Conservation (phyloP, 2,329 filamentous ascomycete species). For the Sporothrix protearum region DNA sequence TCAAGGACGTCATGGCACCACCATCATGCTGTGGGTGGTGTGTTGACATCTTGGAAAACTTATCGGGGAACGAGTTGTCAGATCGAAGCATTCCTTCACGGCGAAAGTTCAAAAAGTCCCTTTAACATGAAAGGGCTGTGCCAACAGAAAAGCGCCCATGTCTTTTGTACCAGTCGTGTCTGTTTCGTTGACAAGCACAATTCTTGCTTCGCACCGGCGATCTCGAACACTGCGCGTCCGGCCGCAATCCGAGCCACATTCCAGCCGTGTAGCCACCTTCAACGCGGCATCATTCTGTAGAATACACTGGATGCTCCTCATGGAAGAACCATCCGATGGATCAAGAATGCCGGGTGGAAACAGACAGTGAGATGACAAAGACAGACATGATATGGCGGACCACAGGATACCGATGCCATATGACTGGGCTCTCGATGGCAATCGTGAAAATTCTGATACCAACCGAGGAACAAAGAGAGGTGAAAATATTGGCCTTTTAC, state of each 20-base stretch:
- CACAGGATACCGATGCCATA: neutral
- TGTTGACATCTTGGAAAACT: neutral
- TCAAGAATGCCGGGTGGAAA: neutral
- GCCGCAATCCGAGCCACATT: neutral
- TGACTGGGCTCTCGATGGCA: neutral
- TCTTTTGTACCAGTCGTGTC: neutral
- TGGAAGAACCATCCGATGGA: neutral
- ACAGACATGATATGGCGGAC: neutral
- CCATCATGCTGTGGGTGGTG: neutral
- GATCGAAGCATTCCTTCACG: neutral
- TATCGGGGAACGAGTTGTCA: neutral
- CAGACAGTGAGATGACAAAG: no score
- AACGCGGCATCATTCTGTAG: neutral
- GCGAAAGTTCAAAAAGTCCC: neutral
- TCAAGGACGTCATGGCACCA: neutral
- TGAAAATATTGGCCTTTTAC: neutral
- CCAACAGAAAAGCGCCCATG: neutral
- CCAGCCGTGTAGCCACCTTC: neutral
- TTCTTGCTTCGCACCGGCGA: neutral
- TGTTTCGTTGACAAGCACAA: conserved; percentile 1
- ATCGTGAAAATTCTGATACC: neutral
- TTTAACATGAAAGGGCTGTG: neutral
- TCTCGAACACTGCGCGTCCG: neutral
- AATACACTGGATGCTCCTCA: neutral
- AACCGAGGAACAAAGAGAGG: neutral